A percentile compares a stretch with the other conserved stretches of the same genome.
Conservation (phyloP, 2,329 filamentous ascomycete genomes). For the Volutella citrinella region DNA sequence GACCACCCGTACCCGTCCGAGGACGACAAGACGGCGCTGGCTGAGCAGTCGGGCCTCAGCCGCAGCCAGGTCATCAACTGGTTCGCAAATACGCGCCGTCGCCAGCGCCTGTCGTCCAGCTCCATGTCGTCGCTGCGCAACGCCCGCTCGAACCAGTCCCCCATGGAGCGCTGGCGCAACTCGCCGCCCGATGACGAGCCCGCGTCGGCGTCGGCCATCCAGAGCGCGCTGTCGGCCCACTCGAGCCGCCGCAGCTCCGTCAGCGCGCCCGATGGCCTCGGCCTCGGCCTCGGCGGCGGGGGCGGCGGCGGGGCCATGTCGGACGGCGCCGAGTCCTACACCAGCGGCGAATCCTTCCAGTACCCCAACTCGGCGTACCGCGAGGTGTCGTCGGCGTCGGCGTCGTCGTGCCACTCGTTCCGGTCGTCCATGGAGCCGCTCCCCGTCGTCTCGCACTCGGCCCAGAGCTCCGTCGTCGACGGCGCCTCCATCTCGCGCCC, state of each 20-base stretch:
- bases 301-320: no score
- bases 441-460: slow-evolving; percentile 17
- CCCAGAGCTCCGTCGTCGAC: slow-evolving; percentile 18
- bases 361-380: slow-evolving; percentile 15
- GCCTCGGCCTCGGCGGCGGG: no score
- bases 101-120: slow-evolving; percentile 35
- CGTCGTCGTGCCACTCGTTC: slow-evolving; percentile 24
- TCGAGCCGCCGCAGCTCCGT: slow-evolving; percentile 14
- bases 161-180: slow-evolving; percentile 41
- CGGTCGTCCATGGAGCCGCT: slow-evolving; percentile 13
- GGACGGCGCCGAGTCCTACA: slow-evolving; percentile 29
- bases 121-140: slow-evolving; percentile 24
- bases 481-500: slow-evolving; percentile 11
- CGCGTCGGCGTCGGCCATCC: slow-evolving; percentile 36
- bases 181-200: slow-evolving; percentile 45
- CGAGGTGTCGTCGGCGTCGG: slow-evolving; percentile 25
- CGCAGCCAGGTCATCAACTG: slow-evolving; percentile 45
- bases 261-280: slow-evolving; percentile 15
- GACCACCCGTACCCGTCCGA: slow-evolving; percentile 48
- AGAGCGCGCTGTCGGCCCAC: slow-evolving; percentile 27
- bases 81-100: slow-evolving; percentile 50
- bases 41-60: slow-evolving; percentile 42
- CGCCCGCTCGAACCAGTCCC: slow-evolving; percentile 37
- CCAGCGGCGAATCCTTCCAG: slow-evolving; percentile 28
- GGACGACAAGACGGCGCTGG: slow-evolving; percentile 39